Base-by-base conservation (phyloP, 2,329 filamentous ascomycete species). In the Torrubiella hemipterigena region DNA sequence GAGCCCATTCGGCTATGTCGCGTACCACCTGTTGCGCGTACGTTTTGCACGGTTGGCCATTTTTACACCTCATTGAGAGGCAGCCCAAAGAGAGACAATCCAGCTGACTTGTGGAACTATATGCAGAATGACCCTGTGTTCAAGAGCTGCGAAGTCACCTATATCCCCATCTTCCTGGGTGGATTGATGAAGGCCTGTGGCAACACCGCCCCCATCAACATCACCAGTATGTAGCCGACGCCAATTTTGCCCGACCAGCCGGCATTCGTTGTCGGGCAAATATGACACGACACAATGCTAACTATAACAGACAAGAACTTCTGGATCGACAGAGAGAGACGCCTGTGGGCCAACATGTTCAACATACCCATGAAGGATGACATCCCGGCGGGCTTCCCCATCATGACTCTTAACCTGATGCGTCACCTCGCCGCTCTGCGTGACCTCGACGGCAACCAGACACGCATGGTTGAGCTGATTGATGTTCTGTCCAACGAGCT, bases 1-100 rank as follows among this genome's bases (percentile, higher is more conserved):
- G 32, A 58, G 55, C 33, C 57, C 56, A 2, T 60, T 60, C 37
- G 50, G 49, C 3, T 59, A 59, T 33, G 41, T 50, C 33, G 55
- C 53, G 4, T 59, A 54, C 35, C 40, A 59, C 32, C 41, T 60
- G 10, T 35, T 60, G 4, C 42, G 48, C n/a, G 57, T 59, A 37
- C 26, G 55, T 50, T 22, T 18, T 13, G n/a, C 15, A 12, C 2
- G n/a, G 20, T 17, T 9, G n/a, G n/a, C n/a, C n/a, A n/a, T n/a
- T n/a, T n/a, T n/a, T n/a, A n/a, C n/a, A n/a, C n/a, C n/a, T n/a
- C n/a, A n/a, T n/a, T n/a, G n/a, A n/a, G n/a, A n/a, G n/a, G 14
- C 11, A 15, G 17, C 7, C 7, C 21, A 13, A 9, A 8, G 12
- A 22, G 20, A 14, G 23, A 15, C 15, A 14, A 11, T 16, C 16